Percentiles rank a stretch among this genome's conserved stretches.
Conservation (phyloP, 192 early-diverging fungal species). For the Gonapodya sp. region DNA sequence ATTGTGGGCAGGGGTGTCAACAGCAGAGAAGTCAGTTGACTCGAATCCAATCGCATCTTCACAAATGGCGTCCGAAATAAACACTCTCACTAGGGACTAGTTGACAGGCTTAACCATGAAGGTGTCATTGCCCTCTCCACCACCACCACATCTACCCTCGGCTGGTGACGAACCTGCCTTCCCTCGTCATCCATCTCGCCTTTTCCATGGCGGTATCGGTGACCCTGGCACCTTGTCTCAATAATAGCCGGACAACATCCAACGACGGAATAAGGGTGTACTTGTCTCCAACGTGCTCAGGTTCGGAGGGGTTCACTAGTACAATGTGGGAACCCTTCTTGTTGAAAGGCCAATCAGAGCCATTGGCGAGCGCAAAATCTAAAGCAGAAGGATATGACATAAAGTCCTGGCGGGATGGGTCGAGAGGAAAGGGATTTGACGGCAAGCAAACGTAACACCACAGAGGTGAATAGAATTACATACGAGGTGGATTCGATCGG, state of each 20-base stretch:
- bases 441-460: neutral
- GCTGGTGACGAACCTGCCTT: neutral
- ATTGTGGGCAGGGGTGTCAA: no score
- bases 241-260: neutral
- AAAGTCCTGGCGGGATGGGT: no score
- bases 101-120: no score
- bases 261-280: neutral
- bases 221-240: neutral
- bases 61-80: no score
- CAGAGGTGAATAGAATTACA: neutral
- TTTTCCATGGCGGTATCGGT: neutral
- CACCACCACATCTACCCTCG: neutral
- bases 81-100: no score
- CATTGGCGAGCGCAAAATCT: neutral
- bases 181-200: neutral
- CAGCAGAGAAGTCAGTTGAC: no score
- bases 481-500: neutral
- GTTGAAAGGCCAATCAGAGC: neutral
- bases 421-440: no score
- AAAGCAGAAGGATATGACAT: neutral
- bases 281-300: neutral
- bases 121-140: no score
- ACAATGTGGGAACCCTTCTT: neutral
- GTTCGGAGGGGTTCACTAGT: neutral
- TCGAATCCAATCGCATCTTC: no score